Base-by-base conservation (phyloP, 2,329 filamentous ascomycete genomes). In the Epichloe sp. region DNA sequence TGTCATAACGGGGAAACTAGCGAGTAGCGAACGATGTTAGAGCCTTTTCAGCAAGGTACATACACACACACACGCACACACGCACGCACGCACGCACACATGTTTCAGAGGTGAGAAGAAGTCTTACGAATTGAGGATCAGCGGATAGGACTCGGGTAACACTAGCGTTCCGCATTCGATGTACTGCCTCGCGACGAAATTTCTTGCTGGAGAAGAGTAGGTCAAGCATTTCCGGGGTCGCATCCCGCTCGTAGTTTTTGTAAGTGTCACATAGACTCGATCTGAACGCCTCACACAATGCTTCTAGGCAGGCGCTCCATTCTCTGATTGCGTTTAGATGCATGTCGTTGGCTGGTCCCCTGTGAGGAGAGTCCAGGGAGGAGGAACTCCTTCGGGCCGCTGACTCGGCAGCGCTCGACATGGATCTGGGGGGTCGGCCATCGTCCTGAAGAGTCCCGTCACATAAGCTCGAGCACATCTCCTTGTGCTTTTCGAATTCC, bases 101-200 rank as follows among this genome's bases (percentile, higher is more conserved):
- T 31, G 26, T 31, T 31, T 11, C 26, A 31, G 26, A 31, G 26
- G 3, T 4, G 8, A 11, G 26, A 31, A 31, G 10, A 31, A 15
- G n/a, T 41, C 67, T 54, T 54, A 70, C 68, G 55, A 72, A 74
- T 52, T 71, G 66, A 4, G 67, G 66, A 47, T 72, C 68, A 7
- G 71, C 68, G 3, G 70, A 72, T 56, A 69, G 63, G 44, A 71
- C 65, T 48, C 66, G 63, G 35, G 66, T 68, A 14, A 74, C 63
- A 52, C 69, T 72, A 3, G 67, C 65, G 51, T 71, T 72, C 53
- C 72, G 67, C 72, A 75, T 75, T 44, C 68, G 64, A 44, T 66
- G 59, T 4, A 76, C 71, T 1, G 69, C 63, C 17, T 68, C 65
- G 21, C 62, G 66, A 7, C 74, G 68, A n/a, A 70, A 68, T 1